These are phyloP conservation scores for Cnidoscolus chayamansa DNA, from an alignment of 441 rosid species.

Conservation along the genomic window DNA sequence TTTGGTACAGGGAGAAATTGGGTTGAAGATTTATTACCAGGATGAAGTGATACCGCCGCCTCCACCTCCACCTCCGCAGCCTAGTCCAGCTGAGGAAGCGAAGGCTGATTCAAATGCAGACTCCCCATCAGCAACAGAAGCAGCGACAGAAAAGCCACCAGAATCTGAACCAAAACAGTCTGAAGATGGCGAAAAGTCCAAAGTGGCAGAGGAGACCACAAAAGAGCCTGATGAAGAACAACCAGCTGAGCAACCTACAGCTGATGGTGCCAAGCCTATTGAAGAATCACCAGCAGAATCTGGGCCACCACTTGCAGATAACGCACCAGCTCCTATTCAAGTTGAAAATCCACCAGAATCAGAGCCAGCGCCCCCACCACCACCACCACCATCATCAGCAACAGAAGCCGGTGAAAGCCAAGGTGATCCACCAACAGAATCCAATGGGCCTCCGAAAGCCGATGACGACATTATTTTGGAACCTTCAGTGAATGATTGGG, in stretches of 20 bases:
- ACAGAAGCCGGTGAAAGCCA: slow-evolving; percentile 16
- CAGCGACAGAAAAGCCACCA: slow-evolving; percentile 1
- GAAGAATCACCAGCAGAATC: slow-evolving; percentile 13
- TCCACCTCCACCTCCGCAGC: slow-evolving; percentile 3
- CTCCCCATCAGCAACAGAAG: slow-evolving; percentile 2
- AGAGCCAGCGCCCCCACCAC: slow-evolving; percentile 2
- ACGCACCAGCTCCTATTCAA: slow-evolving; percentile 18
- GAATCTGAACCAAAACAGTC: slow-evolving; percentile 20
- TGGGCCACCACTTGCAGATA: slow-evolving; percentile 24
- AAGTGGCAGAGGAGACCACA: neutral
- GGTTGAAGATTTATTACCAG: slow-evolving; percentile 63
- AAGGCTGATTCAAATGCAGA: slow-evolving; percentile 18
- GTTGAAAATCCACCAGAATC: slow-evolving; percentile 18
- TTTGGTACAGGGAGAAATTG: slow-evolving; percentile 76
- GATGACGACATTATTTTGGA: slow-evolving; percentile 39
- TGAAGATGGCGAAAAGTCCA: slow-evolving; percentile 19
- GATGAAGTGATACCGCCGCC: slow-evolving; percentile 41
- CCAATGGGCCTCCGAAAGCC: slow-evolving; percentile 5
- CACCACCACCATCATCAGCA: slow-evolving; percentile 8
- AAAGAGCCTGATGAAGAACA: slow-evolving; percentile 11
- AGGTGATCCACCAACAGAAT: slow-evolving; percentile 18
- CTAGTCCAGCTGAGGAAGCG: slow-evolving; percentile 27
- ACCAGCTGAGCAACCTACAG: neutral
- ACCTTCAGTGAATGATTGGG: slow-evolving; percentile 25
- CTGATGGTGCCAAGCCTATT: slow-evolving; percentile 13